Conservation (phyloP, 306 rosid genomes). For the Quercus mongolica region DNA sequence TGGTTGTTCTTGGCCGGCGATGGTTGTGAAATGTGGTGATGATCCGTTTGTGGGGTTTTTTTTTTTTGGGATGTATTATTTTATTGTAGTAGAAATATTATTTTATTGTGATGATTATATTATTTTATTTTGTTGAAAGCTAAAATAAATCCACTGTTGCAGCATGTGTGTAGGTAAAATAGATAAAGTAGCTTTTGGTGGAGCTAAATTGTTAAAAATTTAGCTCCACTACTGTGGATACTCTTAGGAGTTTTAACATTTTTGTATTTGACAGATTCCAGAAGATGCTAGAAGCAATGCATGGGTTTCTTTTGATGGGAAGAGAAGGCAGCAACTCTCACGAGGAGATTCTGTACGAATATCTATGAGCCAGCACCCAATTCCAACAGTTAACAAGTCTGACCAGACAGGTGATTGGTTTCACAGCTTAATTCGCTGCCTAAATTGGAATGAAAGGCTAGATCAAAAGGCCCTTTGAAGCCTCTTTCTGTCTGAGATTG, state of each 20-base stretch:
- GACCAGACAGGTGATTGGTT: conserved; percentile 99
- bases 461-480: conserved; percentile 91
- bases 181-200: too few species aligned
- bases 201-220: too few species aligned
- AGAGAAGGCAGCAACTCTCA: conserved; percentile 98
- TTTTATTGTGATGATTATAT: too few species aligned
- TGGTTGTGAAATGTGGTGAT: too few species aligned
- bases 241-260: not conserved
- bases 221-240: too few species aligned
- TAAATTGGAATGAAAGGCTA: conserved; percentile 96
- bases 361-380: conserved; percentile 91
- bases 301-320: conserved; percentile 98
- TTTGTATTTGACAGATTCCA: conserved; percentile 67
- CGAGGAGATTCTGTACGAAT: conserved; percentile 88
- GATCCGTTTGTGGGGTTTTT: too few species aligned
- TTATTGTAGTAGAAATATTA: too few species aligned
- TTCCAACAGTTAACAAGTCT: conserved; percentile 94
- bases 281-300: conserved; percentile 92
- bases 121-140: too few species aligned
- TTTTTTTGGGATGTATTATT: too few species aligned
- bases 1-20: too few species aligned
- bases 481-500: conserved; percentile 4
- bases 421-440: conserved; percentile 95
- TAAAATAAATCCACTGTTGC: too few species aligned
- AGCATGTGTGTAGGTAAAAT: too few species aligned